These are phyloP conservation scores for Drechslerella coelobrocha DNA, from an alignment of 2,329 filamentous ascomycete species.

Conservation along the genomic window DNA sequence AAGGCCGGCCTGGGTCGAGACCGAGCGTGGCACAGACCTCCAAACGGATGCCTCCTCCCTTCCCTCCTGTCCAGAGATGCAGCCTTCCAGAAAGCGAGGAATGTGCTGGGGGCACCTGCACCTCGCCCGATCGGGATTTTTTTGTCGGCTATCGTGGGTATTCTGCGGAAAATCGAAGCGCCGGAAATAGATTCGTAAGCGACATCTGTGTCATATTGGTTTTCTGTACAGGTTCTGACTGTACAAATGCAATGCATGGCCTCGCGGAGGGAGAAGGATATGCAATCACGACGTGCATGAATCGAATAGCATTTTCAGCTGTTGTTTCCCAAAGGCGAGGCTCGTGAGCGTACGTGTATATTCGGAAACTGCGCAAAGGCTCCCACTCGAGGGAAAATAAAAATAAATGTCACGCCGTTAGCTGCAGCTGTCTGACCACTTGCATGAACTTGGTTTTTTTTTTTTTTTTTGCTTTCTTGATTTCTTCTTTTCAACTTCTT, in stretches of 20 bases:
- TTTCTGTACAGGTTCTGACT: neutral
- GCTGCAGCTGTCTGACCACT: slow-evolving; percentile 40
- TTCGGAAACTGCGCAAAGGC: slow-evolving; percentile 38
- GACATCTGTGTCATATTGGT: slow-evolving; percentile 10
- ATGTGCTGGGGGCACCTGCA: slow-evolving; percentile 44
- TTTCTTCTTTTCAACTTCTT: no score
- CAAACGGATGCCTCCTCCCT: neutral
- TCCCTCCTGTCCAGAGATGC: slow-evolving; percentile 25
- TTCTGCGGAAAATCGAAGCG: slow-evolving; percentile 50
- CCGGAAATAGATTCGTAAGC: slow-evolving; percentile 50
- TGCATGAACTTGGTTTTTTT: slow-evolving; percentile 19
- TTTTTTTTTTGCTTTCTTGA: neutral
- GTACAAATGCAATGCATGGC: no score
- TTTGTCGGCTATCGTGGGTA: slow-evolving; percentile 50
- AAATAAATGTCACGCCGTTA: slow-evolving; percentile 7
- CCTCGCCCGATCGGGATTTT: slow-evolving; percentile 50
- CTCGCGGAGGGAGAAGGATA: no score
- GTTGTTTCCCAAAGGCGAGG: slow-evolving; percentile 35
- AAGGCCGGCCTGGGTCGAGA: neutral
- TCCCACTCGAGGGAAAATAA: neutral
- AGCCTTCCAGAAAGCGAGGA: slow-evolving; percentile 50
- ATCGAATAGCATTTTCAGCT: slow-evolving; percentile 2
- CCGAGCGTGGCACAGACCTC: slow-evolving; percentile 5
- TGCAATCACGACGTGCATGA: no score
- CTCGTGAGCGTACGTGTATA: slow-evolving; percentile 23